Base-by-base conservation (phyloP, 306 rosid genomes). In the Acacia acuminata region DNA sequence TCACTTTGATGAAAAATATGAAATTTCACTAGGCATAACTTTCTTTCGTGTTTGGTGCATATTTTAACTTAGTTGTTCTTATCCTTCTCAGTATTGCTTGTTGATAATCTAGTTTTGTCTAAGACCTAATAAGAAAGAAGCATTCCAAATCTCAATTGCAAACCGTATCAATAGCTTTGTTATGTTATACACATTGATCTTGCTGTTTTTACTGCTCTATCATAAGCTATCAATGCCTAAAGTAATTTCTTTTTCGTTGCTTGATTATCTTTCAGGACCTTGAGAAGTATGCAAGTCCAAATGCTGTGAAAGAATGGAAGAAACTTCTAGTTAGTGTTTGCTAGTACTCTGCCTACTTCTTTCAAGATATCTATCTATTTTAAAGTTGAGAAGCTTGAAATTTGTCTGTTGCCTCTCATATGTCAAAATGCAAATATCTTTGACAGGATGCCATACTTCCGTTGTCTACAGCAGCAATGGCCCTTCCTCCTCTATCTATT, bases 401-500 rank as follows among this genome's bases (percentile, higher is more conserved):
- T 79, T 60, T 42, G 45, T 79, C 70, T 25, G 15, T 73, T 44
- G 30, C 48, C 70, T 75, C 77, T 75, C 25, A 81, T 83, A 67
- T 60, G 84, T 53, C 79, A 69, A 60, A 82, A 43, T 82, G 68
- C 3, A 80, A 44, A 78, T 80, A 51, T 86, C 73, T 51, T 86
- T 81, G 73, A 60, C 93, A 92, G 97, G 97, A 95, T 84, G 92
- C 96, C 42, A 76, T 95, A 60, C 98, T 92, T 87, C 98, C 98
- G 44, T 79, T 95, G 83, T 95, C 99, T 61, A 89, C 92, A 10
- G 93, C 97, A 63, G 99, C 97, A 50, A 93, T 88, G 96, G 97
- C 94, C 80, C 93, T 95, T 85, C 99, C 99, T 32, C 98, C 99
- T 78, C 90, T 95, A 11, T 91, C 98, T 44, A 85, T 95, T 75